A percentile compares a stretch with the other conserved stretches of the same genome.
phyloP scores from a whole-genome alignment of 306 rosid genomes.

The Hippophae gyantsensis region DNA sequence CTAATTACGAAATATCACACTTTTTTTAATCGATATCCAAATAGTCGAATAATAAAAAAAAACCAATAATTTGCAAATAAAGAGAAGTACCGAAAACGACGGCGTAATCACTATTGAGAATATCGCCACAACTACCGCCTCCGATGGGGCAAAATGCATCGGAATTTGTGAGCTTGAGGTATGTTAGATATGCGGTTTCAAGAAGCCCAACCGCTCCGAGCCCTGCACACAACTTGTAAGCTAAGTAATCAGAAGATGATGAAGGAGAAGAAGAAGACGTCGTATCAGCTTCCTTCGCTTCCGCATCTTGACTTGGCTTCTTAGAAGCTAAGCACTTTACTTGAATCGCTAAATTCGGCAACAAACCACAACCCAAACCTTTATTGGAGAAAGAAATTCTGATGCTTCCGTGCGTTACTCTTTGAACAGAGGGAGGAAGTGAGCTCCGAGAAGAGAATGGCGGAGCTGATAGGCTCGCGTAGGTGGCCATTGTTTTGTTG shows the following conservation, averaged over 20 bases:
- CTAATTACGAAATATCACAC: too few relatives aligned
- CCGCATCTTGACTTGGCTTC: conserved; percentile 34
- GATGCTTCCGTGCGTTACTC: conserved; percentile 10
- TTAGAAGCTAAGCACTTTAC: conserved; percentile 31
- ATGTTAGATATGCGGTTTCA: conserved; percentile 72
- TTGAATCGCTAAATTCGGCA: conserved; percentile 16
- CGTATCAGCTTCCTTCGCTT: conserved; percentile 35
- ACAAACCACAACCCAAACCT: neutral
- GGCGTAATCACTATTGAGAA: conserved; percentile 76
- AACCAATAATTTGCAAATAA: neutral
- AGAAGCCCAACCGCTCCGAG: conserved; percentile 60
- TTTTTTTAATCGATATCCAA: neutral
- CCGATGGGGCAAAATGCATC: conserved; percentile 61
- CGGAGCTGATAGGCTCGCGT: conserved; percentile 33
- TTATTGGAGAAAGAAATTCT: conserved; percentile 4
- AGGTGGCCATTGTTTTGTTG: conserved; percentile 39
- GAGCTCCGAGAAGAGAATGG: conserved; percentile 16
- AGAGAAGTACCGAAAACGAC: conserved; percentile 47
- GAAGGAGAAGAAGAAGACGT: conserved; percentile 1
- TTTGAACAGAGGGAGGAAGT: conserved; percentile 13
- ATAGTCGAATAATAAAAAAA: neutral
- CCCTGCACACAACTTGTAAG: conserved; percentile 36
- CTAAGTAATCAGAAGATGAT: conserved; percentile 24
- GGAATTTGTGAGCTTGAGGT: conserved; percentile 61
- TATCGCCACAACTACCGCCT: conserved; percentile 47